Evolutionary conservation across 306 rosid genomes (phyloP).

Genomic region (Cicer cuneatum): DNA sequence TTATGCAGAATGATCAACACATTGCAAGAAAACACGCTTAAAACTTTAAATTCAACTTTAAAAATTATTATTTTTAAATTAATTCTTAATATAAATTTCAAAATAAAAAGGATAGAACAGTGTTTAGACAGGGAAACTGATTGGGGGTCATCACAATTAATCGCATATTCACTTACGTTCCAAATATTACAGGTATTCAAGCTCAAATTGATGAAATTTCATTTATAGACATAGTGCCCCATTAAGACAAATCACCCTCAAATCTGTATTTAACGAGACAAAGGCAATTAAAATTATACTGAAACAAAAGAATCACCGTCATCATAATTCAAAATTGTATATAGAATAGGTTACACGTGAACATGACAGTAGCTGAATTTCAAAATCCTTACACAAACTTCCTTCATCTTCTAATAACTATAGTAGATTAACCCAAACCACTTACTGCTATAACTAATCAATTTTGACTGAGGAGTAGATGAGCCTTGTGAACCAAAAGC

Average conservation of each 20-base stretch:
- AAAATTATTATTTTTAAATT: too few relatives aligned
- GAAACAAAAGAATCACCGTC: slow-evolving; percentile 60
- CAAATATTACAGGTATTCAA: slow-evolving; percentile 2
- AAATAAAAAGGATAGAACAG: too few relatives aligned
- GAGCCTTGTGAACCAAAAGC: slow-evolving; percentile 98
- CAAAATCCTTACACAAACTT: slow-evolving; percentile 65
- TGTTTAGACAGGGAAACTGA: too few relatives aligned
- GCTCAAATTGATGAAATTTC: slow-evolving; percentile 35
- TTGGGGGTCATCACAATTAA: too few relatives aligned
- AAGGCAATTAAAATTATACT: slow-evolving; percentile 52
- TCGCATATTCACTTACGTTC: too few relatives aligned
- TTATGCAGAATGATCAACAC: too few relatives aligned
- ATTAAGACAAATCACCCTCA: slow-evolving; percentile 27
- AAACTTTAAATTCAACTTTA: too few relatives aligned
- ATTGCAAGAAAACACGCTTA: too few relatives aligned
- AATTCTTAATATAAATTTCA: too few relatives aligned
- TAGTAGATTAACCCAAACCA: slow-evolving; percentile 40
- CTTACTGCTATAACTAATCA: slow-evolving; percentile 56
- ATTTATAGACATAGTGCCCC: slow-evolving; percentile 1
- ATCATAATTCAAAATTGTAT: slow-evolving; percentile 81
- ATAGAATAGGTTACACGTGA: slow-evolving; percentile 72
- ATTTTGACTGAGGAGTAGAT: slow-evolving; percentile 98
- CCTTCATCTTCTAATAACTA: slow-evolving; percentile 48
- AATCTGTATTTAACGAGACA: slow-evolving; percentile 29
- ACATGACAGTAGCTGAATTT: slow-evolving; percentile 57